These are phyloP conservation scores for Syzygium jambos DNA, from an alignment of 345 rosid species.

Conservation along the genomic window DNA sequence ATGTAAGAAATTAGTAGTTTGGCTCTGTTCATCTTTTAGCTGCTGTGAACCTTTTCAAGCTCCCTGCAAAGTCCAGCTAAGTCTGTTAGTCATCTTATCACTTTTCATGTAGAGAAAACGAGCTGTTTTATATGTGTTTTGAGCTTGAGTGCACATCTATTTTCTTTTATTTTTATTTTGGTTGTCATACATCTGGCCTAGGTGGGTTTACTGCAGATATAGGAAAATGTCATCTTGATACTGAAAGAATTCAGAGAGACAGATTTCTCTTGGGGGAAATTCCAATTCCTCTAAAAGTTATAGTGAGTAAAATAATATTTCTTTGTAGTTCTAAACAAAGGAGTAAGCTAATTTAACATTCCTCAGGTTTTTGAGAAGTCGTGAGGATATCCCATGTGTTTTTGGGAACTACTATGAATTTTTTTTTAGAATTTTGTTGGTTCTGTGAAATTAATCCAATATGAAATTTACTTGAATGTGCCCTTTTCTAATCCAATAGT, in stretches of 20 bases:
- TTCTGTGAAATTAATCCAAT: not conserved
- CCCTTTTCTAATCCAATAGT: not conserved
- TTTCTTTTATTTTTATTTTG: not conserved
- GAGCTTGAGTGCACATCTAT: not conserved
- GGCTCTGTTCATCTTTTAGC: not conserved
- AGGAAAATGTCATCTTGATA: not conserved
- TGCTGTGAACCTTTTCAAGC: not conserved
- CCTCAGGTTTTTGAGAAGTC: not conserved
- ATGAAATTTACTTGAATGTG: not conserved
- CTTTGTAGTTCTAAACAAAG: not conserved
- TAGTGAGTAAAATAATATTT: not conserved
- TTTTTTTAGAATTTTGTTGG: not conserved
- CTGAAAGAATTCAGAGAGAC: not conserved
- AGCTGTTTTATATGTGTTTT: not conserved
- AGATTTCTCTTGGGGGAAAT: not conserved
- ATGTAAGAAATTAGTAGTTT: slow-evolving; percentile 2
- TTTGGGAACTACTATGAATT: not conserved
- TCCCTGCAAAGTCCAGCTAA: not conserved
- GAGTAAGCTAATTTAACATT: not conserved
- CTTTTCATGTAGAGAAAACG: not conserved
- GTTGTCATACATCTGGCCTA: not conserved
- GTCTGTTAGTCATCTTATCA: not conserved
- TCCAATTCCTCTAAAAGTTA: not conserved
- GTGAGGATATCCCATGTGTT: not conserved
- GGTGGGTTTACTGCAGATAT: not conserved